Percentiles rank a stretch among this genome's conserved stretches.
Evolutionary conservation across 768 basidiomycete species (phyloP).

Genomic region (Atractiella rhizophila): DNA sequence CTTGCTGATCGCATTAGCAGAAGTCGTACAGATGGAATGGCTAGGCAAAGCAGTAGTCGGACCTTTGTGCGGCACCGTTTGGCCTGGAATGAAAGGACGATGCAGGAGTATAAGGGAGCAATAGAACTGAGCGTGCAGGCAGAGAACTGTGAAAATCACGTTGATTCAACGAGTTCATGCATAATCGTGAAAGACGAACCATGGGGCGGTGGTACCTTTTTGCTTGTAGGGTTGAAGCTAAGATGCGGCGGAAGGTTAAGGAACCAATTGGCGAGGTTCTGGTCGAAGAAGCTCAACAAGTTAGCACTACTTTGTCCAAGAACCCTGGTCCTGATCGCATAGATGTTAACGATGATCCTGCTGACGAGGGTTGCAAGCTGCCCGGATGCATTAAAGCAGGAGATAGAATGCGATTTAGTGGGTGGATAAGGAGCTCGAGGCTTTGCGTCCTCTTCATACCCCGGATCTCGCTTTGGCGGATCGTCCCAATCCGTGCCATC

Average conservation of each 20-base stretch:
- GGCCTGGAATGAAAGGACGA: conserved; percentile 18
- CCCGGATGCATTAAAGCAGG: conserved; percentile 18
- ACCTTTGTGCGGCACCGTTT: conserved; percentile 6
- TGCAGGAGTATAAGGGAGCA: conserved; percentile 19
- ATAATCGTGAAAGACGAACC: not conserved
- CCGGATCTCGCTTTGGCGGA: conserved; percentile 6
- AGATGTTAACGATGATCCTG: conserved; percentile 17
- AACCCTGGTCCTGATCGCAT: conserved; percentile 17
- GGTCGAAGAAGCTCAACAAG: conserved; percentile 17
- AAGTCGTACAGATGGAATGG: conserved; percentile 17
- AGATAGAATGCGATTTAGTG: conserved; percentile 10
- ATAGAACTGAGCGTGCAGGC: conserved; percentile 19
- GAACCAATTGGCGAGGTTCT: conserved; percentile 17
- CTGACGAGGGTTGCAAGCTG: conserved; percentile 17
- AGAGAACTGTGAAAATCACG: conserved; percentile 9
- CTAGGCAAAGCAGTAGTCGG: conserved; percentile 11
- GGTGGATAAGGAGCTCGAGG: conserved; percentile 2
- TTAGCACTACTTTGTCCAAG: conserved; percentile 14
- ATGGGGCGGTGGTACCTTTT: conserved; percentile 16
- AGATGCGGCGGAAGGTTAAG: conserved; percentile 17
- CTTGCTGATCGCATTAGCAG: conserved; percentile 18
- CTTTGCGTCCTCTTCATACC: conserved; percentile 7
- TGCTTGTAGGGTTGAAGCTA: conserved; percentile 12
- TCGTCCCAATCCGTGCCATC: conserved; percentile 14
- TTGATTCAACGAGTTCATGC: too few species aligned